Conservation (phyloP, 2,329 filamentous ascomycete genomes). For the Alternaria viburni region DNA sequence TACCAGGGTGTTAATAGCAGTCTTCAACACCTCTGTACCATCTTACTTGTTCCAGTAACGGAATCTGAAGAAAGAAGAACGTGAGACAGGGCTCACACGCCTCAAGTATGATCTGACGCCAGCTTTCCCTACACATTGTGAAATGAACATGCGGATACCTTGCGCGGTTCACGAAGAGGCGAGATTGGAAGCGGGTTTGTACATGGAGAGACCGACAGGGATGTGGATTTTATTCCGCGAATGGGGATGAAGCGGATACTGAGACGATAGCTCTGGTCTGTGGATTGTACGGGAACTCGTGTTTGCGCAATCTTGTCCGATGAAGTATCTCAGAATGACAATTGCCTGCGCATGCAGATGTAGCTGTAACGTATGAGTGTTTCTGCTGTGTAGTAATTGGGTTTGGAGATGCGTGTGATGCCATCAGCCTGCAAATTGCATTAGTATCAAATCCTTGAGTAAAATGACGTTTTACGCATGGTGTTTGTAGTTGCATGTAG, state of each 20-base stretch:
- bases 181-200: constrained; percentile 3
- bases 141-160: neutral
- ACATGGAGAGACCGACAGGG: neutral
- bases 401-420: neutral
- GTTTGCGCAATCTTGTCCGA: neutral
- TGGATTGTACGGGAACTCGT: neutral
- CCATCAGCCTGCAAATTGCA: neutral
- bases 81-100: constrained; percentile 10
- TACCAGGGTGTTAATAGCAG: constrained; percentile 31
- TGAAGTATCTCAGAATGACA: neutral
- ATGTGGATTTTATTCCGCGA: constrained; percentile 11
- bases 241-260: constrained; percentile 6
- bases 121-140: constrained; percentile 1
- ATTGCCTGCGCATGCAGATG: neutral
- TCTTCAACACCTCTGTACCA: constrained; percentile 15
- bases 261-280: neutral
- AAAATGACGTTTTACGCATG: neutral
- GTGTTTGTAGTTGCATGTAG: neutral
- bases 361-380: neutral
- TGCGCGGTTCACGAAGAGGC: neutral
- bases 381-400: neutral
- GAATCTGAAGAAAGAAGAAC: constrained; percentile 8
- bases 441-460: neutral
- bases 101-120: constrained; percentile 11
- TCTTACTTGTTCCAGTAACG: constrained; percentile 20